Conservation (phyloP, 352 stramenopile genomes). For the Phytopythium chamaehyphon region DNA sequence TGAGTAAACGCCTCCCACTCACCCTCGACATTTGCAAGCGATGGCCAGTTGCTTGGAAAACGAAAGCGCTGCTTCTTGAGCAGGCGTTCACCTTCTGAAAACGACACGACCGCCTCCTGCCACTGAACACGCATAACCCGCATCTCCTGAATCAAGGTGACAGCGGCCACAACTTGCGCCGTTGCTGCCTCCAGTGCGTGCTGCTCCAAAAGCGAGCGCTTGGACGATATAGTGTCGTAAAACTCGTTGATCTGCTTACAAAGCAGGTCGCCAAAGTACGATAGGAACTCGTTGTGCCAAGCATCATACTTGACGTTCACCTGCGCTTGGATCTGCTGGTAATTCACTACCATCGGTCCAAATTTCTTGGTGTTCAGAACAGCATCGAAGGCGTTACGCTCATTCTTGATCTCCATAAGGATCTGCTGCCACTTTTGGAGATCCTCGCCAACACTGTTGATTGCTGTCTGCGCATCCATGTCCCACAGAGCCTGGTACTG, state of each 20-base stretch:
- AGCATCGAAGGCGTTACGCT: conserved; percentile 94
- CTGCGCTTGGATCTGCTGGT: conserved; percentile 90
- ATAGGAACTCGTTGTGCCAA: conserved; percentile 98
- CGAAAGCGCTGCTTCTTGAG: conserved; percentile 95
- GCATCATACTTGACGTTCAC: conserved; percentile 99
- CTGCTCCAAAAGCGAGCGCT: conserved; percentile 90
- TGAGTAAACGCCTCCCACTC: conserved; percentile 95
- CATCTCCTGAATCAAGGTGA: conserved; percentile 90
- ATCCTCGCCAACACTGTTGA: conserved; percentile 91
- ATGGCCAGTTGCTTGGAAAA: conserved; percentile 96
- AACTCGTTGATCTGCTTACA: conserved; percentile 90
- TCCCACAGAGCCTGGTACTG: conserved; percentile 99
- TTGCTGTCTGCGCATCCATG: conserved; percentile 94
- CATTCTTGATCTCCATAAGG: conserved; percentile 94
- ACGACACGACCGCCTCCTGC: conserved; percentile 81
- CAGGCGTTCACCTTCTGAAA: conserved; percentile 94
- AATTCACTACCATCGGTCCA: conserved; percentile 88
- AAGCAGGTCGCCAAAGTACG: conserved; percentile 94
- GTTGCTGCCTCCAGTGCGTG: conserved; percentile 95
- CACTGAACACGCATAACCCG: conserved; percentile 61
- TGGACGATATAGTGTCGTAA: conserved; percentile 82
- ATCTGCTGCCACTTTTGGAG: conserved; percentile 96
- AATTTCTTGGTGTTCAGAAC: conserved; percentile 87
- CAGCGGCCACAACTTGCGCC: conserved; percentile 93
- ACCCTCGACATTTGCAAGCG: conserved; percentile 94